Conservation (phyloP, 2,329 filamentous ascomycete genomes). For the Sporothrix brasiliensis region DNA sequence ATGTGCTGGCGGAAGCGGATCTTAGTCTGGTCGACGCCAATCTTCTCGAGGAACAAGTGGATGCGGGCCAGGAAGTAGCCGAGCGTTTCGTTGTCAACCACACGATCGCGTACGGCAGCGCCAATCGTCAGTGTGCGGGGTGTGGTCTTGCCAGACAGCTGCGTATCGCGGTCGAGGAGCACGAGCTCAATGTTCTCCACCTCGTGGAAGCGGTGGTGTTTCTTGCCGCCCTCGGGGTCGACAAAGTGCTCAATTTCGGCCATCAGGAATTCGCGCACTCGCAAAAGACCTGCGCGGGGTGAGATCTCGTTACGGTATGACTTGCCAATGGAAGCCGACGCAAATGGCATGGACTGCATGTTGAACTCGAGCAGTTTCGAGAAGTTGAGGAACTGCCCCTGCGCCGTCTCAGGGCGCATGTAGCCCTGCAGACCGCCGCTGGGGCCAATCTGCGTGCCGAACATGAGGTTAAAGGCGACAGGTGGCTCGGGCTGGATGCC, state of each 20-base stretch:
- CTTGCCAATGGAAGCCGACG: conserved; percentile 94
- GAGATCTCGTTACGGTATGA: conserved; percentile 99
- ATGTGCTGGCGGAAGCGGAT: conserved; percentile 97
- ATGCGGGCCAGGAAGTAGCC: conserved; percentile 97
- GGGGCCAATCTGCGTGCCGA: conserved; percentile 88
- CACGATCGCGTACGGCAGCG: conserved; percentile 76
- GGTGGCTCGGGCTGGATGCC: conserved; percentile 76
- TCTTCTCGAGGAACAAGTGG: conserved; percentile 82
- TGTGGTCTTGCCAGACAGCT: conserved; percentile 81
- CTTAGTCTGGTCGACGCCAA: conserved; percentile 85
- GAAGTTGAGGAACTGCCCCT: conserved; percentile 98
- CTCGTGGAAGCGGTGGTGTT: conserved; percentile 84
- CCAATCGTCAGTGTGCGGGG: conserved; percentile 76
- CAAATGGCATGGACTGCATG: conserved; percentile 92
- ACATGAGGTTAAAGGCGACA: conserved; percentile 97
- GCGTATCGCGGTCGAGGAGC: conserved; percentile 81
- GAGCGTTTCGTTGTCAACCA: conserved; percentile 96
- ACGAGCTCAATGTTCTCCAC: conserved; percentile 82
- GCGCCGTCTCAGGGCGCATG: conserved; percentile 90
- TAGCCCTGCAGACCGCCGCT: conserved; percentile 85
- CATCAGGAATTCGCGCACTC: conserved; percentile 97
- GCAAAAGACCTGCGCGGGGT: conserved; percentile 83
- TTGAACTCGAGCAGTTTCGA: conserved; percentile 92
- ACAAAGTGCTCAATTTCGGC: conserved; percentile 99
- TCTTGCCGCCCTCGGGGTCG: conserved; percentile 92